These are phyloP conservation scores for Nicotiana tomentosiformis DNA, from an alignment of 257 asterid genomes.

Conservation along the genomic window DNA sequence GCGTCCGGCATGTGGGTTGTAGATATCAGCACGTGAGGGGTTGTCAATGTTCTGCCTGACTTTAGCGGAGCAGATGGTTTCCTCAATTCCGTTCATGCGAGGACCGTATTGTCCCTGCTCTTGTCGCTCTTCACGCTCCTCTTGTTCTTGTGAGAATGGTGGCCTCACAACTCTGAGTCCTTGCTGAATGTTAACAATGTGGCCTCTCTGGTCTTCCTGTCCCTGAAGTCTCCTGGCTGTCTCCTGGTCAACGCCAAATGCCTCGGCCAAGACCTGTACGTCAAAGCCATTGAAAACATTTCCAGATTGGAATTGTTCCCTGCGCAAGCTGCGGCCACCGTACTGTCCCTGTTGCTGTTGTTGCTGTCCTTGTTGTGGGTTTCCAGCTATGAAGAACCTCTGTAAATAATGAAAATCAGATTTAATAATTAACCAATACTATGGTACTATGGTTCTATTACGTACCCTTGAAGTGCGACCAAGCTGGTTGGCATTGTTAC, in stretches of 20 bases:
- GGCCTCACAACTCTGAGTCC: conserved; percentile 39
- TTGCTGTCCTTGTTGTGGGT: conserved; percentile 24
- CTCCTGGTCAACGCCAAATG: background rate
- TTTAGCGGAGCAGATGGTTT: conserved; percentile 53
- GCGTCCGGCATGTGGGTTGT: conserved; percentile 58
- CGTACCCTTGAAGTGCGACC: conserved; percentile 15
- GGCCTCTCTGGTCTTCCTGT: background rate
- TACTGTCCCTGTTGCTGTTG: conserved; percentile 13
- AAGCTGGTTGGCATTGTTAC: conserved; percentile 31
- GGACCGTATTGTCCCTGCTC: background rate
- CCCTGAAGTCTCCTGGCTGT: conserved; percentile 7
- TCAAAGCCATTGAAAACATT: conserved; percentile 1
- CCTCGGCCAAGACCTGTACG: background rate
- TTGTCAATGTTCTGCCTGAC: conserved; percentile 40
- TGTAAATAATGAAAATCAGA: conserved; percentile 3
- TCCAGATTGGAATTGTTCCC: conserved; percentile 14
- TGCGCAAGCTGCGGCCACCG: background rate
- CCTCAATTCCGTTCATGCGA: conserved; percentile 45
- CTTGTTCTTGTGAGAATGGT: conserved; percentile 32
- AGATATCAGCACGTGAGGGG: conserved; percentile 53
- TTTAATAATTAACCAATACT: background rate
- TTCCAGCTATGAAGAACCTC: conserved; percentile 62
- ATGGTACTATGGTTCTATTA: background rate
- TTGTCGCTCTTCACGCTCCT: background rate
- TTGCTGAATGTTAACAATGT: background rate